These are phyloP conservation scores for Entomortierella parvispora DNA, from an alignment of 192 early-diverging fungal species.

Conservation along the genomic window DNA sequence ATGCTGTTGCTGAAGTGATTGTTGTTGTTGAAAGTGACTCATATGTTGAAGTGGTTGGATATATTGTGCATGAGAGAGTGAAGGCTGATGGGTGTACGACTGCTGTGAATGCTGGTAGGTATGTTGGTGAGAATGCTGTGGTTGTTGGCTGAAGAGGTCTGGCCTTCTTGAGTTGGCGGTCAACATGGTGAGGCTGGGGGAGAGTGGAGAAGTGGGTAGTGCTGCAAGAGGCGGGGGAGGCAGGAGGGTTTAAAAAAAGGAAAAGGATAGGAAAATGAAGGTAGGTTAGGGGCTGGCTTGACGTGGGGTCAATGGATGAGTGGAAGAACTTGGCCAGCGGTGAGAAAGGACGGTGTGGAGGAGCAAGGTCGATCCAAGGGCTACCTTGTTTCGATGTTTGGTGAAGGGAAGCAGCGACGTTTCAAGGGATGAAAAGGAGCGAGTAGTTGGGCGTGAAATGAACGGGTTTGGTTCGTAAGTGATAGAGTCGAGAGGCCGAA, in stretches of 20 bases:
- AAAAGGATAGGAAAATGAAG: not conserved
- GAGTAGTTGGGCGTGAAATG: no score
- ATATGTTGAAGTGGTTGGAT: slow-evolving; percentile 6
- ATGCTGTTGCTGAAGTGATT: slow-evolving; percentile 11
- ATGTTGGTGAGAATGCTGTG: slow-evolving; percentile 15
- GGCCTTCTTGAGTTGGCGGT: slow-evolving; percentile 45
- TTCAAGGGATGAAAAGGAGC: no score
- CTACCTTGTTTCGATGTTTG: no score
- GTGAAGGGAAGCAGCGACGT: no score
- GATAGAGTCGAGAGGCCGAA: no score
- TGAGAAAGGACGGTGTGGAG: no score
- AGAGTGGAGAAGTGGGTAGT: not conserved
- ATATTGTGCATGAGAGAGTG: slow-evolving; percentile 6
- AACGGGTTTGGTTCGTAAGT: no score
- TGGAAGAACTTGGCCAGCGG: no score
- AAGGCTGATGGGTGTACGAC: slow-evolving; percentile 6
- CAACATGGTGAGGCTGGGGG: slow-evolving; percentile 31
- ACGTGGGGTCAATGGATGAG: no score
- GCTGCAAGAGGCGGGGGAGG: not conserved
- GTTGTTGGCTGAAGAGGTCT: slow-evolving; percentile 34
- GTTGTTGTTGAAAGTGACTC: slow-evolving; percentile 14
- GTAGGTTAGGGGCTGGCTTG: not conserved
- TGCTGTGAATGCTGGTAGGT: slow-evolving; percentile 9
- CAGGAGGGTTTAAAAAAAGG: not conserved
- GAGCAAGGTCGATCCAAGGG: no score